Conservation (phyloP, 1,139 yeast species). For the Eremothecium sinecaudum region DNA sequence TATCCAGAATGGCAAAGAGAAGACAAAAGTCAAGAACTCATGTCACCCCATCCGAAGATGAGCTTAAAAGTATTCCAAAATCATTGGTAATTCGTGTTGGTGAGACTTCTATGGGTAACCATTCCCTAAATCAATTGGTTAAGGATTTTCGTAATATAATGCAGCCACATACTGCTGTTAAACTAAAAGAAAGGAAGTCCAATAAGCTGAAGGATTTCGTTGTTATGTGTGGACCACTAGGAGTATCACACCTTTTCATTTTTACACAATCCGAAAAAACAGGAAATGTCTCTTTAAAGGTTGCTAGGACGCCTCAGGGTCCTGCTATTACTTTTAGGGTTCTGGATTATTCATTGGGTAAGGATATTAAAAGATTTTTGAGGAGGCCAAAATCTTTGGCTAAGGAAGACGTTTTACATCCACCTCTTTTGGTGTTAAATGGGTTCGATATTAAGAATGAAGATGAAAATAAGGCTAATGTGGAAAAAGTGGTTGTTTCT, state of each 20-base stretch:
- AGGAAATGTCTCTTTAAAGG: conserved; percentile 73
- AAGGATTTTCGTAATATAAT: conserved; percentile 78
- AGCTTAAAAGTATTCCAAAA: conserved; percentile 59
- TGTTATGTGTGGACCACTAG: conserved; percentile 95
- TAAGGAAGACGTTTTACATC: conserved; percentile 58
- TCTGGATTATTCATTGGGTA: conserved; percentile 65
- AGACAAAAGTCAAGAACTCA: conserved; percentile 76
- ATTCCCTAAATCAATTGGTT: conserved; percentile 74
- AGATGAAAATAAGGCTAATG: conserved; percentile 34
- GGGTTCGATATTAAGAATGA: conserved; percentile 48
- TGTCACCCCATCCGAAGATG: conserved; percentile 55
- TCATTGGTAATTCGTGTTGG: conserved; percentile 92
- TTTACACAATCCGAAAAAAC: conserved; percentile 72
- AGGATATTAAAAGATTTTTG: conserved; percentile 66
- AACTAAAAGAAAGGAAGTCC: conserved; percentile 73
- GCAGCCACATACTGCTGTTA: conserved; percentile 96
- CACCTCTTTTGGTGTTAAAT: conserved; percentile 87
- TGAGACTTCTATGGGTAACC: conserved; percentile 58
- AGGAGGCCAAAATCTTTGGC: conserved; percentile 63
- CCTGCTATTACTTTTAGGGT: conserved; percentile 85
- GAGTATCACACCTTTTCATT: conserved; percentile 79
- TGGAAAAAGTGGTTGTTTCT: conserved; percentile 74
- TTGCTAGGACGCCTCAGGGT: conserved; percentile 87
- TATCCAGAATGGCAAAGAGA: conserved; percentile 31
- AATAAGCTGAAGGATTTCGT: conserved; percentile 83